Percentiles rank a stretch among this genome's conserved stretches.
Conservation (phyloP, 257 asterid genomes). For the Solanum appendiculatum region DNA sequence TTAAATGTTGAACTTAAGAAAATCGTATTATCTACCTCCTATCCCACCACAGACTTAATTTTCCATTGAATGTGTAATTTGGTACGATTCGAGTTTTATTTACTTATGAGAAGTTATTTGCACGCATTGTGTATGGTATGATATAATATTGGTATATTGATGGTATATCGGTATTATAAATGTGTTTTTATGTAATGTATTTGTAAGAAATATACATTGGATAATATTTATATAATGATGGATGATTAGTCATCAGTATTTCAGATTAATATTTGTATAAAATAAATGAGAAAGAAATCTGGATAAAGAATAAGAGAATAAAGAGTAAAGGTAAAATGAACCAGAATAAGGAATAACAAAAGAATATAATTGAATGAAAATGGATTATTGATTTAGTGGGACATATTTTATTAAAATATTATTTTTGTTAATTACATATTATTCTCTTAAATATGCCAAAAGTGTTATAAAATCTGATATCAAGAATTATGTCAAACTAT, state of each 20-base stretch:
- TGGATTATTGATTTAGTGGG: not conserved
- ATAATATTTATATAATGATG: not conserved
- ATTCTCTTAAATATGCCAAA: not conserved
- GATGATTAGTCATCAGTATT: not conserved
- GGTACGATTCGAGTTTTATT: not conserved
- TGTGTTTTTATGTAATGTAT: not conserved
- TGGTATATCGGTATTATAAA: not conserved
- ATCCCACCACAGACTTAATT: not conserved
- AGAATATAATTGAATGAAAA: not conserved
- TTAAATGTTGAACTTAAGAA: not conserved
- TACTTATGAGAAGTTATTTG: not conserved
- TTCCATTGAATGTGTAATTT: not conserved
- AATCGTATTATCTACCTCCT: too few species aligned
- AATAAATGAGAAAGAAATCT: not conserved
- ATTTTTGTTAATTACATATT: too few species aligned
- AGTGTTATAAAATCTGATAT: too few species aligned
- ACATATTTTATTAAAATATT: too few species aligned
- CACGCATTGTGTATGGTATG: not conserved
- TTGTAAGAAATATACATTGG: not conserved
- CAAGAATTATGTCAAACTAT: too few species aligned
- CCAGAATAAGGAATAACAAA: not conserved
- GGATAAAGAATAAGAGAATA: not conserved
- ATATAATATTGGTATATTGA: not conserved
- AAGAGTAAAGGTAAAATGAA: not conserved
- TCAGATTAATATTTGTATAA: not conserved